Evolutionary conservation across 306 rosid genomes (phyloP).

Genomic region (Quercus engelmannii): DNA sequence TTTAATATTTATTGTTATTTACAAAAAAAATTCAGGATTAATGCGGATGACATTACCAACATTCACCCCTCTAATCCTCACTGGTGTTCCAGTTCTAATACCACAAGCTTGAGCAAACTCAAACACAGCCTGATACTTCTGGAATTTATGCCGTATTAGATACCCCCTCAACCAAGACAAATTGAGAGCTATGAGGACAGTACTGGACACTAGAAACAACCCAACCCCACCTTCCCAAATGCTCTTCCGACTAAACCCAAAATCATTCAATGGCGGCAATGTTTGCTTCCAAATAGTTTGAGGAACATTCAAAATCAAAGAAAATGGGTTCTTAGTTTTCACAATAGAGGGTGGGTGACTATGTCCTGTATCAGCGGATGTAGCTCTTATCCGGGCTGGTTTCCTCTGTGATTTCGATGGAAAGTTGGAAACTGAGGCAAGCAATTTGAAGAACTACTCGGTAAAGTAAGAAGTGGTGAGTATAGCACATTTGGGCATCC

Average conservation of each 20-base stretch:
- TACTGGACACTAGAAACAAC: constrained; percentile 71
- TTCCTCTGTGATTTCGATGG: constrained; percentile 2
- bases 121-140: constrained; percentile 73
- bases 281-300: constrained; percentile 68
- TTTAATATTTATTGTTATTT: too few relatives aligned
- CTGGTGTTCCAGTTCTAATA: constrained; percentile 81
- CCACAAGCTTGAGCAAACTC: constrained; percentile 91
- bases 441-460: constrained; percentile 33
- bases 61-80: constrained; percentile 85
- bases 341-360: constrained; percentile 48
- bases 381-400: constrained; percentile 43
- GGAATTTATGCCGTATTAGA: constrained; percentile 66
- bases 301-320: constrained; percentile 60
- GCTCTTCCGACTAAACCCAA: constrained; percentile 83
- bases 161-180: constrained; percentile 88
- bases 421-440: constrained; percentile 39
- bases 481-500: constrained; percentile 42
- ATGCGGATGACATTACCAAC: constrained; percentile 82
- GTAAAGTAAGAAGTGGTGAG: constrained; percentile 34
- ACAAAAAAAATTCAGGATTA: too few relatives aligned
- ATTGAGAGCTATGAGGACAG: constrained; percentile 73
- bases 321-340: constrained; percentile 46
- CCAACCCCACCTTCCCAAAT: constrained; percentile 99
- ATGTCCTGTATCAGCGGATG: constrained; percentile 51
- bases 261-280: constrained; percentile 72